Percentiles rank a stretch among this genome's conserved stretches.
phyloP scores from a whole-genome alignment of 1,139 yeast species.

The Candida neerlandica region DNA sequence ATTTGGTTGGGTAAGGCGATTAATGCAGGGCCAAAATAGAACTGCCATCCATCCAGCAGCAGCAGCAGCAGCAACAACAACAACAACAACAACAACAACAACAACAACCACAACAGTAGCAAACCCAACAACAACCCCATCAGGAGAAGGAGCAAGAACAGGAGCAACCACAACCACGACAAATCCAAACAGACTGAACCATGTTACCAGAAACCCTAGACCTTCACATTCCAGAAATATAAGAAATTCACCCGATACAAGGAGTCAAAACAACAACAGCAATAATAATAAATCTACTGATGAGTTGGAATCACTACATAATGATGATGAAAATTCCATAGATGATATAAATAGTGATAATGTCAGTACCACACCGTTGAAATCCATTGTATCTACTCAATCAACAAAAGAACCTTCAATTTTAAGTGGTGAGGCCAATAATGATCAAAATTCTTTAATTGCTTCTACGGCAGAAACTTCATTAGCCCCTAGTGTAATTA shows the following conservation, averaged over 20 bases:
- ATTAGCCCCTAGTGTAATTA: constrained; percentile 41
- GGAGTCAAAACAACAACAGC: background rate
- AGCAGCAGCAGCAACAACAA: constrained; percentile 8
- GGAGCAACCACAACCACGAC: background rate
- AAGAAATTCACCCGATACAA: background rate
- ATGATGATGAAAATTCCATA: constrained; percentile 10
- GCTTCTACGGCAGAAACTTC: constrained; percentile 59
- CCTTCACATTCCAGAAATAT: background rate
- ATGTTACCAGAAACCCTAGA: background rate
- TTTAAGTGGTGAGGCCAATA: constrained; percentile 46
- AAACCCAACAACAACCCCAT: constrained; percentile 8
- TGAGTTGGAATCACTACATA: constrained; percentile 1
- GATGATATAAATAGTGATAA: constrained; percentile 22
- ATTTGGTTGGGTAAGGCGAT: constrained; percentile 50
- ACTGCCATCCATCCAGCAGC: constrained; percentile 4
- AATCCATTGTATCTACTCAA: constrained; percentile 52
- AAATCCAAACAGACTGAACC: background rate
- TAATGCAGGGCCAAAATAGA: constrained; percentile 48
- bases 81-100: constrained; percentile 1
- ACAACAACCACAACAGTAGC: constrained; percentile 4
- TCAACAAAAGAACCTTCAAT: constrained; percentile 49
- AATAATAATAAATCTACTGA: background rate
- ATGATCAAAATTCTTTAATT: constrained; percentile 40
- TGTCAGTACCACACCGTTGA: constrained; percentile 54
- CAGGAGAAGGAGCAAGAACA: constrained; percentile 1